Percentiles rank a stretch among this genome's conserved stretches.
Conservation (phyloP, 176 grass and related monocot genomes). For the Microstegium vimineum region DNA sequence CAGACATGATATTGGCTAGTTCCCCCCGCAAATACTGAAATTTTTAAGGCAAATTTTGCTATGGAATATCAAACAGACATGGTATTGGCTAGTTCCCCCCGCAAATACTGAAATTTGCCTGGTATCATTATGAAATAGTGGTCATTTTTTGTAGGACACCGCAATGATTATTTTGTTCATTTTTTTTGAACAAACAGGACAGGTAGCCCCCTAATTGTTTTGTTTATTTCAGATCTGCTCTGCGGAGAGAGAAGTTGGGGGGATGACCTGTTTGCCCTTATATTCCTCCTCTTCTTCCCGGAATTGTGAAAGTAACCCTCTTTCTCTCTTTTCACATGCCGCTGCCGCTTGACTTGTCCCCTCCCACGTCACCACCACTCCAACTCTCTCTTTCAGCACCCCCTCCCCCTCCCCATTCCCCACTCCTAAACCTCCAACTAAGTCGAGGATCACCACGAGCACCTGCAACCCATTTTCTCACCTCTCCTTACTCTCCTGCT, state of each 20-base stretch:
- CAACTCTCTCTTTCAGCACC: background rate
- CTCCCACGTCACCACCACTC: background rate
- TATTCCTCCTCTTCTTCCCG: background rate
- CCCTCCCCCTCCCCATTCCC: background rate
- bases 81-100: background rate
- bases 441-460: background rate
- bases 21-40: background rate
- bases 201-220: background rate
- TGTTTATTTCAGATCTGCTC: background rate
- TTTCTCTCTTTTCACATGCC: background rate
- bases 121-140: background rate
- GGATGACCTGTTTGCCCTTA: background rate
- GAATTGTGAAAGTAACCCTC: background rate
- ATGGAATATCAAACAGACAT: background rate
- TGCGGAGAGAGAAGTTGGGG: background rate
- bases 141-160: background rate
- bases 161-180: background rate
- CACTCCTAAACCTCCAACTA: background rate
- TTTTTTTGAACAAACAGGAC: no score
- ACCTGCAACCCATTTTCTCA: background rate
- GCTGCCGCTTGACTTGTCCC: background rate
- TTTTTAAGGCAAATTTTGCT: background rate
- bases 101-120: background rate
- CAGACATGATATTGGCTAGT: background rate
- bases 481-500: background rate